Base-by-base conservation (phyloP, 805 yeast genomes). In the Ogataea paraovalis region DNA sequence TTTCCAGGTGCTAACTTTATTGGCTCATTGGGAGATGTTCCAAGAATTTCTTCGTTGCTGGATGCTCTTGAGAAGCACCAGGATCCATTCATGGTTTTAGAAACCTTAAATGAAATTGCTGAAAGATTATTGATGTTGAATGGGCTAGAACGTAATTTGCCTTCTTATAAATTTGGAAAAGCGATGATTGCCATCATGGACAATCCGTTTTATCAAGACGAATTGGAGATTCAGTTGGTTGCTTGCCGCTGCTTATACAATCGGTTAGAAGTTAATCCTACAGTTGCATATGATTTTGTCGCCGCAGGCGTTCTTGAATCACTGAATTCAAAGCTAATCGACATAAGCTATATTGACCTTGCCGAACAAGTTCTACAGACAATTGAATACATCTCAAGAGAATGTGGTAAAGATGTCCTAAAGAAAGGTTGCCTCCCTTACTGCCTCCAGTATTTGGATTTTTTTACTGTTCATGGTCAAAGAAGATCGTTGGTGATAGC, bases 291-390 rank as follows among this genome's bases (percentile, higher is more conserved):
- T 44, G 77, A 74, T 32, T 82, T 88, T 3, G 82, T 88, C 2
- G 70, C 75, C 19, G 79, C 79, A 16, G 84, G 85, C 36, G 85
- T 83, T 0, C 75, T 90, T 7, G 83, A 80, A 39, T 80, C 79
- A 0, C 70, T 94, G 22, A 79, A 85, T 54, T 69, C 73, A 5
- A 86, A 85, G 51, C 65, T 94, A 33, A 59, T 78, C 48, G 95
- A 88, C 52, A 83, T 92, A 16, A 80, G 82, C 46, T 91, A 80
- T 60, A 91, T 92, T 45, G 99, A 92, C 62, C 71, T 92, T 45
- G 96, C 96, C 0, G 99, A 92, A 61, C 97, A 91, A 65, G 89
- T 90, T 0, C 67, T 90, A 37, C 91, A 84, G 58, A 81, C 91
- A 0, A 67, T 85, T 41, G 91, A 84, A 59, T 72, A 79, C 62